These are phyloP conservation scores for Ceratobasidium sp. DNA, from an alignment of 1,284 basidiomycete genomes.

Conservation along the genomic window DNA sequence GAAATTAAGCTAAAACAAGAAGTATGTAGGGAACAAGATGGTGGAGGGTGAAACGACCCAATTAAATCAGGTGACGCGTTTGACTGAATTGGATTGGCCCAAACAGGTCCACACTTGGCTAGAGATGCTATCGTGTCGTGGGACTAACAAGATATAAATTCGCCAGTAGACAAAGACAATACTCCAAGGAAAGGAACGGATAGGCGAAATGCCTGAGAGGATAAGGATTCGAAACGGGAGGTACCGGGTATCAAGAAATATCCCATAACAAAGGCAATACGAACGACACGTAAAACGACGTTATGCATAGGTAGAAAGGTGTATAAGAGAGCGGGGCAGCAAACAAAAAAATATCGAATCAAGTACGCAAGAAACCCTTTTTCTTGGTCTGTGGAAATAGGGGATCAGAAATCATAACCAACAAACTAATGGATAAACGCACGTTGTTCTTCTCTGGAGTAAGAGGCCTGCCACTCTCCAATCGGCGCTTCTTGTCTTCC, in stretches of 20 bases:
- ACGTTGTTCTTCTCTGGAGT: slow-evolving; percentile 85
- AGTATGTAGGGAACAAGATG: slow-evolving; percentile 12
- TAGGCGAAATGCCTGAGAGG: slow-evolving; percentile 18
- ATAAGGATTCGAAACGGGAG: slow-evolving; percentile 14
- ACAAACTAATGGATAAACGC: neutral
- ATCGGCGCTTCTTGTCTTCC: slow-evolving; percentile 97
- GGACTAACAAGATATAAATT: slow-evolving; percentile 35
- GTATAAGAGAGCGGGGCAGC: slow-evolving; percentile 20
- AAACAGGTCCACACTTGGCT: slow-evolving; percentile 38
- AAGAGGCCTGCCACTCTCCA: slow-evolving; percentile 91
- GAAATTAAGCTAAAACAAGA: slow-evolving; percentile 19
- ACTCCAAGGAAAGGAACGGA: slow-evolving; percentile 37
- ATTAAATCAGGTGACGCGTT: slow-evolving; percentile 40
- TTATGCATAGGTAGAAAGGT: slow-evolving; percentile 40
- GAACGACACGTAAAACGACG: slow-evolving; percentile 43
- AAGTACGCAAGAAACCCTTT: slow-evolving; percentile 78
- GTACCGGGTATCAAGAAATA: slow-evolving; percentile 42
- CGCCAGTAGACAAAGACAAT: slow-evolving; percentile 35
- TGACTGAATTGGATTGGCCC: slow-evolving; percentile 22
- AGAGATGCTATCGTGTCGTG: neutral
- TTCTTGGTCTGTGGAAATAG: slow-evolving; percentile 64
- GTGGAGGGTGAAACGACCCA: slow-evolving; percentile 34
- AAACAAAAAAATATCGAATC: slow-evolving; percentile 47
- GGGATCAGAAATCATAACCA: neutral
- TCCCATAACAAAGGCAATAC: slow-evolving; percentile 40